These are phyloP conservation scores for Aeschynomene evenia DNA, from an alignment of 306 rosid species.

Conservation along the genomic window DNA sequence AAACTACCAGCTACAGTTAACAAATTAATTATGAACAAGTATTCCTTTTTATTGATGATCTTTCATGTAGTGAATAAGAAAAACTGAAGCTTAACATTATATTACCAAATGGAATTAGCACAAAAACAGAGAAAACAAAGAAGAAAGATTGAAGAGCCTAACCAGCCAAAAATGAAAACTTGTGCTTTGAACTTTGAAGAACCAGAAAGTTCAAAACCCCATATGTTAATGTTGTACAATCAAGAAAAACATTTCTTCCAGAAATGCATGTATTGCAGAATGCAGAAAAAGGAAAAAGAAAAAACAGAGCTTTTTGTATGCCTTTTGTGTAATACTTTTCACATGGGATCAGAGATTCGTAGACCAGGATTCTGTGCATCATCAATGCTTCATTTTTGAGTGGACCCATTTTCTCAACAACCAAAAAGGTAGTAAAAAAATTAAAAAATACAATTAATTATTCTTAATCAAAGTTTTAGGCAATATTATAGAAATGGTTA, in stretches of 20 bases:
- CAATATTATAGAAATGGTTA: neutral
- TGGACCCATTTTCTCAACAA: slow-evolving; percentile 31
- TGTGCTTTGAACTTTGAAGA: slow-evolving; percentile 9
- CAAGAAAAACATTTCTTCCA: neutral
- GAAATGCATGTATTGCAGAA: neutral
- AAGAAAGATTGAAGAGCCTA: neutral
- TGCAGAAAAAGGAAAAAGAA: neutral
- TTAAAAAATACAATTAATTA: slow-evolving; percentile 14
- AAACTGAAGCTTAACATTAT: neutral
- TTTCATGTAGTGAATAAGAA: neutral
- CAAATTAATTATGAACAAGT: neutral
- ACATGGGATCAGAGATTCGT: neutral
- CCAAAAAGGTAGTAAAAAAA: slow-evolving; percentile 30
- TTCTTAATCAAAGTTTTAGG: neutral
- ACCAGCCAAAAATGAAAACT: neutral
- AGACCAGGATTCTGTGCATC: neutral
- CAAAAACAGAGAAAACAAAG: neutral
- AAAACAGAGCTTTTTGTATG: neutral
- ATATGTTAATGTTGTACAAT: neutral
- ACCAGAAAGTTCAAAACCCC: neutral
- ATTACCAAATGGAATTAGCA: slow-evolving; percentile 4
- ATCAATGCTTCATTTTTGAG: neutral
- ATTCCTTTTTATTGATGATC: neutral
- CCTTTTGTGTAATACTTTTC: neutral
- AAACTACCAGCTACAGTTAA: neutral